These are phyloP conservation scores for Hirschfeldia incana DNA, from an alignment of 345 rosid species.

Conservation along the genomic window DNA sequence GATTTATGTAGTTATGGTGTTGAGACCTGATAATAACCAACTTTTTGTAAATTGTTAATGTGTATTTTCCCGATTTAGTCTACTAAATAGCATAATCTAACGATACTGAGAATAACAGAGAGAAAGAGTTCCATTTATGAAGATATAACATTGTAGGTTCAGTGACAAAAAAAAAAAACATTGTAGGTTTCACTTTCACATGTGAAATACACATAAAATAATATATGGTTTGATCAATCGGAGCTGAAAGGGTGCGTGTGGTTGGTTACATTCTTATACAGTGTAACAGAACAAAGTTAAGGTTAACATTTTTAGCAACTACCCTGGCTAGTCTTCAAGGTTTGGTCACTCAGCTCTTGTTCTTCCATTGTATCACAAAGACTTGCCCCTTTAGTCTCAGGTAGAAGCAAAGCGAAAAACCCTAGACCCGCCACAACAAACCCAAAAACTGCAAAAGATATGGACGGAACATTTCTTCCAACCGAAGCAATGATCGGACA, in stretches of 20 bases:
- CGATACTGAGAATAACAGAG: background rate
- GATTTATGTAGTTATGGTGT: too few relatives aligned
- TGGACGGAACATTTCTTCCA: slow-evolving; percentile 20
- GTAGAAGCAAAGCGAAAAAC: slow-evolving; percentile 31
- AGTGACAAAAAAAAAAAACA: too few relatives aligned
- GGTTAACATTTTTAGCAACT: background rate
- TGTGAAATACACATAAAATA: background rate
- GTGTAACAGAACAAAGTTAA: background rate
- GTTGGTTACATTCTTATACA: background rate
- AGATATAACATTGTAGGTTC: background rate
- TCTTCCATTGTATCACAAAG: slow-evolving; percentile 47
- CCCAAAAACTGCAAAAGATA: slow-evolving; percentile 44
- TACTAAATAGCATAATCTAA: background rate
- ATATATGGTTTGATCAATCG: background rate
- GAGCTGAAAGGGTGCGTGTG: background rate
- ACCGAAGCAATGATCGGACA: slow-evolving; percentile 40
- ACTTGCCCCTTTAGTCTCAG: slow-evolving; percentile 39
- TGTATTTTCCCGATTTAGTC: too few relatives aligned
- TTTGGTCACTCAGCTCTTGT: slow-evolving; percentile 31
- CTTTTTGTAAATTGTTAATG: too few relatives aligned
- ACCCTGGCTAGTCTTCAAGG: background rate
- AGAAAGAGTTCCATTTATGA: background rate
- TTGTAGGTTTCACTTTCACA: background rate
- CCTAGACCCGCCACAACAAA: slow-evolving; percentile 28
- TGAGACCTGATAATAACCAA: too few relatives aligned